Evolutionary conservation across 495 filamentous ascomycete genomes (phyloP).

Genomic region (Apodospora peruviana): DNA sequence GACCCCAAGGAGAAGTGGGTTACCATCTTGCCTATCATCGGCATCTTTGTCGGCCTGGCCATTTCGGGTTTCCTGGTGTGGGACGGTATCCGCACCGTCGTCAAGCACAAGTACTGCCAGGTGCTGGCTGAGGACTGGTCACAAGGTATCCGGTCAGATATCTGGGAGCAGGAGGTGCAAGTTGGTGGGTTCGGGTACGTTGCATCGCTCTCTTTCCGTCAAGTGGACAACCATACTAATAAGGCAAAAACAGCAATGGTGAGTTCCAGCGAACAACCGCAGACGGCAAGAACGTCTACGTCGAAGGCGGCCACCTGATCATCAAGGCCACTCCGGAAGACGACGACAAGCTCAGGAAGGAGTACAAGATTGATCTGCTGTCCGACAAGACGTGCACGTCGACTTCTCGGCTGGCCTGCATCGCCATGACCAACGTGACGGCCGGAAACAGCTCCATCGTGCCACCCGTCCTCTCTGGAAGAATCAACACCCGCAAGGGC

Average conservation of each 20-base stretch:
- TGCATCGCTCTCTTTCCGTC: background rate
- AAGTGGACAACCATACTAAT: slow-evolving; percentile 3
- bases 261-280: slow-evolving; percentile 72
- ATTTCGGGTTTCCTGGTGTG: slow-evolving; percentile 65
- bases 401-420: slow-evolving; percentile 47
- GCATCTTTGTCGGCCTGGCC: slow-evolving; percentile 58
- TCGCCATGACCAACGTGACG: slow-evolving; percentile 58
- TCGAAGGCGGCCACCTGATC: slow-evolving; percentile 61
- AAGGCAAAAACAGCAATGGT: slow-evolving; percentile 54
- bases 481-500: slow-evolving; percentile 66
- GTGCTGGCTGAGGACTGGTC: slow-evolving; percentile 67
- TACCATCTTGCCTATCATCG: slow-evolving; percentile 68
- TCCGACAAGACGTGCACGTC: slow-evolving; percentile 61
- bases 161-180: slow-evolving; percentile 77
- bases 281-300: slow-evolving; percentile 63
- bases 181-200: slow-evolving; percentile 78
- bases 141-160: slow-evolving; percentile 48
- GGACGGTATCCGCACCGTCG: slow-evolving; percentile 61
- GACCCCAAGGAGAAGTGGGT: slow-evolving; percentile 83
- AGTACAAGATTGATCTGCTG: slow-evolving; percentile 62
- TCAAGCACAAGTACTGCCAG: slow-evolving; percentile 68
- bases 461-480: slow-evolving; percentile 71
- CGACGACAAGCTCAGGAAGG: slow-evolving; percentile 51
- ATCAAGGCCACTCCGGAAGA: slow-evolving; percentile 78
- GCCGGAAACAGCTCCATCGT: slow-evolving; percentile 66